A percentile compares a stretch with the other conserved stretches of the same genome.
Conservation (phyloP, 345 rosid species). For the Corchorus olitorius region DNA sequence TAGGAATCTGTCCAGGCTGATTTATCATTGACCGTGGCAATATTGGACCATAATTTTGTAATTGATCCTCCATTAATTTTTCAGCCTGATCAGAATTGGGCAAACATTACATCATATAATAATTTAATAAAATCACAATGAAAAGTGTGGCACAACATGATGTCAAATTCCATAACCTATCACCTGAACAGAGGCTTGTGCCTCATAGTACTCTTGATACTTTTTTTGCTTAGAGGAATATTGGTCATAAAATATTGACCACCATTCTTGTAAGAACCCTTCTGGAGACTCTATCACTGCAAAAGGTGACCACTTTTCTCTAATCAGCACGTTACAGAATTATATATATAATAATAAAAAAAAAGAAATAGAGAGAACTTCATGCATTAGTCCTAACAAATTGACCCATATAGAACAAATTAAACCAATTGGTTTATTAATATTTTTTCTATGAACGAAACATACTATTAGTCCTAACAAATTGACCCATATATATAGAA, state of each 20-base stretch:
- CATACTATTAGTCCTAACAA: background rate
- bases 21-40: background rate
- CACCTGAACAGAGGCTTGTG: conserved; percentile 25
- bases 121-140: background rate
- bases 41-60: conserved; percentile 10
- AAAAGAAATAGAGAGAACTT: no score
- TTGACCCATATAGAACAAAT: background rate
- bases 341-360: background rate
- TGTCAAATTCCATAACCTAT: conserved; percentile 8
- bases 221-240: conserved; percentile 19
- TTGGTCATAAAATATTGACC: conserved; percentile 31
- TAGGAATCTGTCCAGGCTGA: conserved; percentile 24
- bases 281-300: conserved; percentile 29
- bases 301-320: conserved; percentile 15
- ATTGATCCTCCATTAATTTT: conserved; percentile 7
- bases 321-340: conserved; percentile 1
- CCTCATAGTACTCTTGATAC: background rate
- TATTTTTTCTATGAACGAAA: background rate
- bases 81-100: conserved; percentile 20
- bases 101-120: background rate
- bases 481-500: conserved; percentile 7
- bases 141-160: conserved; percentile 7
- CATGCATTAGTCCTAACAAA: background rate
- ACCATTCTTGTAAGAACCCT: conserved; percentile 47
- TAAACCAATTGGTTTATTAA: background rate